Conservation (phyloP, 164 flowering plant genomes). For the Malania oleifera region DNA sequence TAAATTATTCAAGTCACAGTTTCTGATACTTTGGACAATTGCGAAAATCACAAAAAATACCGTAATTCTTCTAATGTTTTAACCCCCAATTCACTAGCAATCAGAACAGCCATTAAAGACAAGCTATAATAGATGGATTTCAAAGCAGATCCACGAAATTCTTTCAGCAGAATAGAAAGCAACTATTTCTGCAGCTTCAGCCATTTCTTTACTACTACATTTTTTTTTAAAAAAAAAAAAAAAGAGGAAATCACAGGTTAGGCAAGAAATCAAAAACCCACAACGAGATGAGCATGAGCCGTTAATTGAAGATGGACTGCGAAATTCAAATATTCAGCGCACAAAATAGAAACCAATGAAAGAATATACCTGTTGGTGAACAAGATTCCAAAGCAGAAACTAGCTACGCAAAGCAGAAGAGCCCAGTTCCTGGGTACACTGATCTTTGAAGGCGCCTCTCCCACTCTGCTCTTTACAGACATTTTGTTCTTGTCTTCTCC, state of each 20-base stretch:
- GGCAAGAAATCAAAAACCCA: conserved; percentile 1
- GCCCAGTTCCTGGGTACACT: conserved; percentile 41
- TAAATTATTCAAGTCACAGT: no score
- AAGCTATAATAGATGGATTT: not conserved
- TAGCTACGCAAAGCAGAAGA: conserved; percentile 50
- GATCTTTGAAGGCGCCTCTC: conserved; percentile 30
- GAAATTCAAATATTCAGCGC: not conserved
- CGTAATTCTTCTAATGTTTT: no score
- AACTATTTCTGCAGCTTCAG: no score
- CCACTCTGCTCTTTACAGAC: conserved; percentile 49
- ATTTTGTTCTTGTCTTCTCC: conserved; percentile 14
- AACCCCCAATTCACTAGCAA: no score
- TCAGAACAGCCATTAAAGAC: no score
- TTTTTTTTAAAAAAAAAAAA: not conserved
- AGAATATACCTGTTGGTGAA: conserved; percentile 58
- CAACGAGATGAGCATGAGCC: not conserved
- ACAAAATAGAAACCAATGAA: not conserved
- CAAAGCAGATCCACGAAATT: not conserved
- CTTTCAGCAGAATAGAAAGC: no score
- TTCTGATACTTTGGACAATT: no score
- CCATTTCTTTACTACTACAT: not conserved
- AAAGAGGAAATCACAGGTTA: not conserved
- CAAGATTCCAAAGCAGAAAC: conserved; percentile 72
- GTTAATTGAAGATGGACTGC: no score
- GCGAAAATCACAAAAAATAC: no score